These are phyloP conservation scores for Brasilioporus rufonigricans DNA, from an alignment of 768 basidiomycete species.

Conservation along the genomic window DNA sequence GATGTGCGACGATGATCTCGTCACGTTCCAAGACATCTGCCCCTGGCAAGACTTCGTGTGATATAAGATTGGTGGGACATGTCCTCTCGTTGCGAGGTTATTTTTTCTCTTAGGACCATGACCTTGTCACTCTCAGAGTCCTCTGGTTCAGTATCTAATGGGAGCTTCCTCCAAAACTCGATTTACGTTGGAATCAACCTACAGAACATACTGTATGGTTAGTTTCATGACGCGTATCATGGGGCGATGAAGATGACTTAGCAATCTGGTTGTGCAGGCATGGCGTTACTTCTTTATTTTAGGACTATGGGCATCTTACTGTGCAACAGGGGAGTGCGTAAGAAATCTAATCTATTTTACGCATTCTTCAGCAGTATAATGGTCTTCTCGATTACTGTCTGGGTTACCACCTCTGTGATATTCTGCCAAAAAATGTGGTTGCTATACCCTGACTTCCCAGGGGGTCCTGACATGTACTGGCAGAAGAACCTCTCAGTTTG, in stretches of 20 bases:
- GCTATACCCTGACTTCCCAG: slow-evolving; percentile 30
- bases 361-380: slow-evolving; percentile 3
- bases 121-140: too few relatives aligned
- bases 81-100: too few relatives aligned
- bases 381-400: slow-evolving; percentile 30
- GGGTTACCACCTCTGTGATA: slow-evolving; percentile 16
- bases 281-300: background rate
- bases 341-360: background rate
- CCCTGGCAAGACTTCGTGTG: too few relatives aligned
- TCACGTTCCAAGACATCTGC: too few relatives aligned
- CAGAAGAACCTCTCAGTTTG: slow-evolving; percentile 18
- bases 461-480: slow-evolving; percentile 35
- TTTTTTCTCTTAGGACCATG: too few relatives aligned
- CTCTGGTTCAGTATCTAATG: too few relatives aligned
- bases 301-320: background rate
- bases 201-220: too few relatives aligned
- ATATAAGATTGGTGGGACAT: too few relatives aligned
- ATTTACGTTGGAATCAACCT: too few relatives aligned
- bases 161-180: too few relatives aligned
- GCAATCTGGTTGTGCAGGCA: background rate
- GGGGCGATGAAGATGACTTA: background rate
- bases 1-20: too few relatives aligned
- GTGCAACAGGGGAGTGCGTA: background rate
- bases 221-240: too few relatives aligned
- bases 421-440: slow-evolving; percentile 38